A percentile compares a stretch with the other conserved stretches of the same genome.
Conservation (phyloP, 139 green algal species). For the Picochlorum sp. region DNA sequence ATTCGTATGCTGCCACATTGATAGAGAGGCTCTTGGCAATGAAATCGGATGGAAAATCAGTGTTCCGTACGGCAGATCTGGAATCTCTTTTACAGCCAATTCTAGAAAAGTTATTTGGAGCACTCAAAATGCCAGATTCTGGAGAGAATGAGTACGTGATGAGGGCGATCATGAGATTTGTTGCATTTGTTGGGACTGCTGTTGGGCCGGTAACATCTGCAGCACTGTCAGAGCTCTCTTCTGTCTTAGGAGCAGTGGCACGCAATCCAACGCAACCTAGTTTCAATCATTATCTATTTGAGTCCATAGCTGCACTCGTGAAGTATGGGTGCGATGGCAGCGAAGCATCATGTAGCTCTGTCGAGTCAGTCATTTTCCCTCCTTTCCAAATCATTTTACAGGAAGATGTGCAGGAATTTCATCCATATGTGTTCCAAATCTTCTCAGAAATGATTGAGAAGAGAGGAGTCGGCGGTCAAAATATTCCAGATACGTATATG, state of each 20-base stretch:
- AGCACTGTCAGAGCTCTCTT: constrained; percentile 43
- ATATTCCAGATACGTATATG: constrained; percentile 67
- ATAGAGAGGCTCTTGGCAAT: constrained; percentile 78
- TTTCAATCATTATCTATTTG: constrained; percentile 99
- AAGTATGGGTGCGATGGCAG: constrained; percentile 22
- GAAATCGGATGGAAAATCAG: constrained; percentile 17
- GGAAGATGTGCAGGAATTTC: constrained; percentile 66
- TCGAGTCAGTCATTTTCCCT: constrained; percentile 86
- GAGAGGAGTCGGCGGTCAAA: constrained; percentile 16
- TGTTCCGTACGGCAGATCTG: constrained; percentile 64
- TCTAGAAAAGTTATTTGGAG: constrained; percentile 77
- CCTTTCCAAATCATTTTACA: constrained; percentile 85
- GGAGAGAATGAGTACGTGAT: constrained; percentile 95
- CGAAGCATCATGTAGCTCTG: constrained; percentile 28
- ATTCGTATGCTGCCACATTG: constrained; percentile 89
- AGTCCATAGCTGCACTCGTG: constrained; percentile 86
- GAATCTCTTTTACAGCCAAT: constrained; percentile 48
- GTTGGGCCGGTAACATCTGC: constrained; percentile 50
- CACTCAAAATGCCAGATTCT: constrained; percentile 71
- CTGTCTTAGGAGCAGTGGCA: constrained; percentile 72
- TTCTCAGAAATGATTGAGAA: constrained; percentile 87
- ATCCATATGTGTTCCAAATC: constrained; percentile 83
- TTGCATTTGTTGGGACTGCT: constrained; percentile 62
- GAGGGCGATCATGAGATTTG: constrained; percentile 76
- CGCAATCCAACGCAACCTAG: constrained; percentile 88